A percentile compares a stretch with the other conserved stretches of the same genome.
These are phyloP conservation scores for Marasmius oreades DNA, from an alignment of 1,284 basidiomycete species.

Conservation along the genomic window DNA sequence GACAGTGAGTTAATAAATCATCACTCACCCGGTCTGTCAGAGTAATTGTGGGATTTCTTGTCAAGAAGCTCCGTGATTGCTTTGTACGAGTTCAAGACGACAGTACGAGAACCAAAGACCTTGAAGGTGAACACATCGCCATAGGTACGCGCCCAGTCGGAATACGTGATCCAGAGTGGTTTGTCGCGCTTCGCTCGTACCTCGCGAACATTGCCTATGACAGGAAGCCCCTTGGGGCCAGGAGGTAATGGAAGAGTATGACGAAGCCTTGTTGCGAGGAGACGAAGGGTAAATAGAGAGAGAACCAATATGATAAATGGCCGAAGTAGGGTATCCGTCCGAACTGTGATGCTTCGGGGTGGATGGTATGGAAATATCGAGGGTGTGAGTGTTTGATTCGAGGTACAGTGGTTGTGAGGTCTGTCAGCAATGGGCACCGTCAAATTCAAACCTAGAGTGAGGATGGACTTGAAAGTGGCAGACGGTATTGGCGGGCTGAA, in stretches of 20 bases:
- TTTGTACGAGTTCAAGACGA: constrained; percentile 22
- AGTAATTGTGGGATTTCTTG: constrained; percentile 20
- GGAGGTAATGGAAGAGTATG: constrained; percentile 4
- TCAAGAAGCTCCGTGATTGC: constrained; percentile 22
- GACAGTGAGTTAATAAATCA: background rate
- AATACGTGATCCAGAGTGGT: constrained; percentile 7
- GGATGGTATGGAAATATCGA: background rate
- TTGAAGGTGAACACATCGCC: constrained; percentile 8
- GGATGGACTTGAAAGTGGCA: background rate
- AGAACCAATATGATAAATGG: background rate
- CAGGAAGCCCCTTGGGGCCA: constrained; percentile 9
- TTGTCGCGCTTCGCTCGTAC: background rate
- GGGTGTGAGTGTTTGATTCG: background rate
- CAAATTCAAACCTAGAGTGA: background rate
- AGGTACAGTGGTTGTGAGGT: background rate
- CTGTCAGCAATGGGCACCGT: background rate
- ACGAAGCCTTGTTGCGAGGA: background rate
- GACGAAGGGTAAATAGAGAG: background rate
- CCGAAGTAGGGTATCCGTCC: no score
- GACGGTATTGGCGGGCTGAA: no score
- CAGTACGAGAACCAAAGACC: constrained; percentile 12
- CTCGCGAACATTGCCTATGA: constrained; percentile 9
- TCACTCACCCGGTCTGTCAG: constrained; percentile 17
- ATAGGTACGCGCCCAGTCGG: constrained; percentile 4
- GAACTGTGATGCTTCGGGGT: no score